These are phyloP conservation scores for Phialemoniopsis sp. DNA, from an alignment of 2,329 filamentous ascomycete genomes.

Conservation along the genomic window DNA sequence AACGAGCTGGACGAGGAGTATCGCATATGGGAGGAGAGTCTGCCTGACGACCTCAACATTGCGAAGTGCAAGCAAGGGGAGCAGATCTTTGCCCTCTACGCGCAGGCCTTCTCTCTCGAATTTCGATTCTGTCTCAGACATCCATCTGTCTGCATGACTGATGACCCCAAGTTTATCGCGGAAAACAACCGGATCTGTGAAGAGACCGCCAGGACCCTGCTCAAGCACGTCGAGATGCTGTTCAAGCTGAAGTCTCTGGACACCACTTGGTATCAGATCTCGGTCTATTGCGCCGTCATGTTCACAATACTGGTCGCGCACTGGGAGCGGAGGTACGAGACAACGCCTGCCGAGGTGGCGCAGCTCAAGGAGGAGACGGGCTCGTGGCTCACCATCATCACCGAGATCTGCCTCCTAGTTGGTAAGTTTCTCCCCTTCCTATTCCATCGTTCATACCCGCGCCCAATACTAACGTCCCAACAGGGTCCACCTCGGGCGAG, in stretches of 20 bases:
- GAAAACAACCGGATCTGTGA: conserved; percentile 65
- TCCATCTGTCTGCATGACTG: conserved; percentile 54
- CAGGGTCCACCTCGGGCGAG: conserved; percentile 34
- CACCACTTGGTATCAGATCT: conserved; percentile 73
- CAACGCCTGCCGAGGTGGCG: conserved; percentile 53
- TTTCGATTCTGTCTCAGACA: conserved; percentile 58
- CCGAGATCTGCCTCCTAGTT: conserved; percentile 61
- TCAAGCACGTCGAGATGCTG: conserved; percentile 55
- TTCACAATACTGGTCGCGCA: conserved; percentile 68
- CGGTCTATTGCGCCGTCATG: conserved; percentile 68
- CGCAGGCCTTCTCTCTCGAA: conserved; percentile 50
- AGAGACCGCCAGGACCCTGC: conserved; percentile 59
- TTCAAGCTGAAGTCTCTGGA: conserved; percentile 65
- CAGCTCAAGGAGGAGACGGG: conserved; percentile 65
- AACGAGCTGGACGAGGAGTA: conserved; percentile 62
- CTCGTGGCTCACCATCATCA: conserved; percentile 63
- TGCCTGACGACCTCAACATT: conserved; percentile 54
- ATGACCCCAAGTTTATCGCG: conserved; percentile 49
- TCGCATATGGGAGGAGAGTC: conserved; percentile 55
- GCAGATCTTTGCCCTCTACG: conserved; percentile 49
- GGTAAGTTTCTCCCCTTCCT: conserved; percentile 39
- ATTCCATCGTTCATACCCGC: not conserved
- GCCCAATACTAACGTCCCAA: conserved; percentile 5
- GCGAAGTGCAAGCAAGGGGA: conserved; percentile 36
- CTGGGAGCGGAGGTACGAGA: conserved; percentile 61